Evolutionary conservation across 331 rosid genomes (phyloP), one percentile per base, ranked within the genome.

Genomic region (Saraca asoca): DNA sequence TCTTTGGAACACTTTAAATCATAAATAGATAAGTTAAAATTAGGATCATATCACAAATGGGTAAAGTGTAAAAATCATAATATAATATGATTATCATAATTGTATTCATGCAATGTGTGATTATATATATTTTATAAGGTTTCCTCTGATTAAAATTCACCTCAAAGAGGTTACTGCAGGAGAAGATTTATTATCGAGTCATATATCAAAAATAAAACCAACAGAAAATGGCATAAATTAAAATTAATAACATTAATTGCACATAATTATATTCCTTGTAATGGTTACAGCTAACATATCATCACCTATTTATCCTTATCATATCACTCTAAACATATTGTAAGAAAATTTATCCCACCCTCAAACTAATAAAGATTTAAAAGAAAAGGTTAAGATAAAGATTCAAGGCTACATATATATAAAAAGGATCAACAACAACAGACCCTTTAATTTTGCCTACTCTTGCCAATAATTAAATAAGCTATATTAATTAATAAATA

Each of bases 321-420:
- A 31, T n/a, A 35, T 69, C 53, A 24, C n/a, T n/a, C n/a, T 24
- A 73, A 58, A 5, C 67, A 63, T 68, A 69, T 76, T 72, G 51
- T 67, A 51, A 74, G 72, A 78, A 56, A 68, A 50, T 45, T 19
- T 62, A 58, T 64, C 3, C 31, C 31, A 24, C 31, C 64, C 61
- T 67, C 55, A 51, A 64, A 62, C 41, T 35, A 12, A 31, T 48
- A 72, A 62, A 8, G n/a, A 15, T 31, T 2, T 6, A 35, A 58
- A 29, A 58, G 38, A 42, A 24, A 24, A 24, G 31, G 31, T 24
- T 15, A 31, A 12, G 34, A 20, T 45, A 11, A 34, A 62, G 43
- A 67, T 52, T 31, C 18, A 12, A 33, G 34, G n/a, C 14, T 38
- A 64, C n/a, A 2, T 13, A 16, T 12, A 6, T n/a, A n/a, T n/a